Percentiles rank a stretch among this genome's conserved stretches.
Conservation (phyloP, 2,329 filamentous ascomycete species). For the Fusarium redolens region DNA sequence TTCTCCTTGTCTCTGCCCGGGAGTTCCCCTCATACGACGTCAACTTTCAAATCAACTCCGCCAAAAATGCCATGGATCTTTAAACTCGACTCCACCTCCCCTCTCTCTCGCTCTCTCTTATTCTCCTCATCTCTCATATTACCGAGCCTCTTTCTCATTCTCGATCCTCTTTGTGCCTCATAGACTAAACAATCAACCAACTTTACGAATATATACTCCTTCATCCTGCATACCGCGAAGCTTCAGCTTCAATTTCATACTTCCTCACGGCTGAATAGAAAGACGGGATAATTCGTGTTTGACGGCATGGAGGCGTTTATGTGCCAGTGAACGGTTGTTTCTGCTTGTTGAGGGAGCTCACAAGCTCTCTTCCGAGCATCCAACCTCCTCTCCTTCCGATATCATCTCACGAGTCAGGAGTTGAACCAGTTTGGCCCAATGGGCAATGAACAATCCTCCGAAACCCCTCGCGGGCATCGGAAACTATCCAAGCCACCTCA, state of each 20-base stretch:
- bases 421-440: conserved; percentile 48
- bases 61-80: conserved; percentile 42
- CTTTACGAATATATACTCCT: background rate
- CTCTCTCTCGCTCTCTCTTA: conserved; percentile 11
- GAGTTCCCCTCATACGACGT: conserved; percentile 37
- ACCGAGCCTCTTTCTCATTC: conserved; percentile 14
- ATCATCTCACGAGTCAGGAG: conserved; percentile 27
- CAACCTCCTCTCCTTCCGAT: conserved; percentile 21
- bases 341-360: conserved; percentile 40
- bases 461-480: conserved; percentile 57
- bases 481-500: conserved; percentile 65
- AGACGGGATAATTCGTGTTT: conserved; percentile 26
- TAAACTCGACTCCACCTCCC: conserved; percentile 45
- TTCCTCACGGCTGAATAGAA: conserved; percentile 7
- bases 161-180: background rate
- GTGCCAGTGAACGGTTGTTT: conserved; percentile 38
- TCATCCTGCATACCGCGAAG: background rate
- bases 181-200: conserved; percentile 12
- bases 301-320: conserved; percentile 42
- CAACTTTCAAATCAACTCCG: conserved; percentile 27
- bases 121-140: conserved; percentile 31
- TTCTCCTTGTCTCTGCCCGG: conserved; percentile 34
- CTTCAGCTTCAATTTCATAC: conserved; percentile 5
- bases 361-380: conserved; percentile 28
- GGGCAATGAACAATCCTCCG: conserved; percentile 63